Conservation (phyloP, 2,329 filamentous ascomycete species). For the Hymenoscyphus albidus region DNA sequence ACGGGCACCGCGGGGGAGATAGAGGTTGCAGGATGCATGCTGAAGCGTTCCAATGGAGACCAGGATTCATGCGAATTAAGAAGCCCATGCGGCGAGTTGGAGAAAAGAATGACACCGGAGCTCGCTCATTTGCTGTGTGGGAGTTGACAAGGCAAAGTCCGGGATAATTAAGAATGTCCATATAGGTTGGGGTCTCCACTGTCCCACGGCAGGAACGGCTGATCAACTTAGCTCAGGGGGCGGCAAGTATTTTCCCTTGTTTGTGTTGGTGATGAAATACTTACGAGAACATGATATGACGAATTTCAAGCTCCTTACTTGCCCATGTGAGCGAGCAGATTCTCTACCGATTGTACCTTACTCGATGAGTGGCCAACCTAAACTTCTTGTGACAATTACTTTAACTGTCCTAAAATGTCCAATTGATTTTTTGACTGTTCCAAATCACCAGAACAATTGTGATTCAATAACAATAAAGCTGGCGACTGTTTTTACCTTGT, state of each 20-base stretch:
- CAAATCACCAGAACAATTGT: too few relatives aligned
- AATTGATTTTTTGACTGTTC: too few relatives aligned
- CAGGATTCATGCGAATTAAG: neutral
- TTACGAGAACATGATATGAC: too few relatives aligned
- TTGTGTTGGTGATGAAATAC: neutral
- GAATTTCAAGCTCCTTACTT: too few relatives aligned
- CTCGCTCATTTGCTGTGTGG: constrained; percentile 7
- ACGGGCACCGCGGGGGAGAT: neutral
- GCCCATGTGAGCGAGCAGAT: too few relatives aligned
- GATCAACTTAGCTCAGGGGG: constrained; percentile 1
- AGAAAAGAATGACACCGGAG: neutral
- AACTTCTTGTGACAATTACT: too few relatives aligned
- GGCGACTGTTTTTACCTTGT: too few relatives aligned
- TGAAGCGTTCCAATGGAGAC: neutral
- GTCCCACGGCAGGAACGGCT: neutral
- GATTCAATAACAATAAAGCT: too few relatives aligned
- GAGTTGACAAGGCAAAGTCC: constrained; percentile 2
- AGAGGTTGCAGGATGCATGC: neutral
- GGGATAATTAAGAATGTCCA: neutral
- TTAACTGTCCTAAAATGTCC: too few relatives aligned
- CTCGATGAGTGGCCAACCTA: too few relatives aligned
- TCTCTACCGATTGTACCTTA: too few relatives aligned
- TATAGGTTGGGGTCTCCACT: neutral
- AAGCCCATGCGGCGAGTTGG: neutral
- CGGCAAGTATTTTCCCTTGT: neutral